Conservation (phyloP, 2,329 filamentous ascomycete species). For the Aspergillus viridinutans region DNA sequence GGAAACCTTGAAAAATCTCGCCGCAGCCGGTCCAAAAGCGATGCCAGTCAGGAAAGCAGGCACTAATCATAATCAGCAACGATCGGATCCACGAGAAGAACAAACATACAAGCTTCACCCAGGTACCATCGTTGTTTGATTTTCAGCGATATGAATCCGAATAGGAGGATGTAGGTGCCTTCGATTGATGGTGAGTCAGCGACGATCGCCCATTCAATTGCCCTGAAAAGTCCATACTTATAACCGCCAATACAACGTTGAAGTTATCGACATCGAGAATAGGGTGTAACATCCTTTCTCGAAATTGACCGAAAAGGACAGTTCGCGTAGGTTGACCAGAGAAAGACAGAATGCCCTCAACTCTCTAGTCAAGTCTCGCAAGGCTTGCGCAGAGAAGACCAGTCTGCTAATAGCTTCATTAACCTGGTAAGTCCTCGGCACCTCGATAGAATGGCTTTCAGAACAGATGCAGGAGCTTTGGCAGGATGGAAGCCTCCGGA, state of each 20-base stretch:
- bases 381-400: background rate
- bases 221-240: slow-evolving; percentile 20
- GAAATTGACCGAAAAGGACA: background rate
- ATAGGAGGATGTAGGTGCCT: slow-evolving; percentile 32
- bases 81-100: background rate
- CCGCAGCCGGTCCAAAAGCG: slow-evolving; percentile 51
- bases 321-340: background rate
- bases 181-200: slow-evolving; percentile 5
- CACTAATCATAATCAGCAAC: slow-evolving; percentile 35
- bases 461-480: background rate
- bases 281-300: slow-evolving; percentile 30
- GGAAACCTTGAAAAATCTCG: slow-evolving; percentile 49
- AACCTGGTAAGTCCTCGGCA: background rate
- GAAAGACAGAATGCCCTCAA: background rate
- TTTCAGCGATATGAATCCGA: slow-evolving; percentile 33
- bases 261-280: slow-evolving; percentile 33
- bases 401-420: background rate
- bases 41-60: slow-evolving; percentile 54
- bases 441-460: background rate
- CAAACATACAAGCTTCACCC: slow-evolving; percentile 35
- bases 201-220: background rate
- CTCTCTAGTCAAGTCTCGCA: background rate
- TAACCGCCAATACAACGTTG: slow-evolving; percentile 31
- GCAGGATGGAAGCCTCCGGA: background rate
- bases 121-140: slow-evolving; percentile 38